phyloP scores from a whole-genome alignment of 495 filamentous ascomycete species.

The Aspergillus carlsbadensis region DNA sequence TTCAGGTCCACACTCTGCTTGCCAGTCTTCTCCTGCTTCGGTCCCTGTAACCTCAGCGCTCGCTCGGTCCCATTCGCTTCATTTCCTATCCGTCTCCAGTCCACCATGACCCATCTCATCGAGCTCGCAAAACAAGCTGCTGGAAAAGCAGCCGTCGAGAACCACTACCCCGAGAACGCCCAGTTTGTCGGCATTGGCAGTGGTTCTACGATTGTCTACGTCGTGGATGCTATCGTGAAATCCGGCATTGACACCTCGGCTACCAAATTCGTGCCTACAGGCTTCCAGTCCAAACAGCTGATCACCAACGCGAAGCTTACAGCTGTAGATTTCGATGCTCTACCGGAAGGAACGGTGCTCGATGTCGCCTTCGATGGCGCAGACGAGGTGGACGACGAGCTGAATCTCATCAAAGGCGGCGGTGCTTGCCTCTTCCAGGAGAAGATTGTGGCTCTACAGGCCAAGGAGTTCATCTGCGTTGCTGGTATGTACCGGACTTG shows the following conservation, averaged over 20 bases:
- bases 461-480: constrained; percentile 89
- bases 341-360: constrained; percentile 59
- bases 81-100: constrained; percentile 20
- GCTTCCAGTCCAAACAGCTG: constrained; percentile 81
- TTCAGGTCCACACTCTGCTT: constrained; percentile 13
- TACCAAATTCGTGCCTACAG: constrained; percentile 87
- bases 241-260: constrained; percentile 56
- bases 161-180: constrained; percentile 73
- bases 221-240: constrained; percentile 88
- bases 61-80: constrained; percentile 13
- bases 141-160: constrained; percentile 77
- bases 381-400: constrained; percentile 91
- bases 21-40: constrained; percentile 11
- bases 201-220: constrained; percentile 91
- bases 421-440: constrained; percentile 97
- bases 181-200: constrained; percentile 88
- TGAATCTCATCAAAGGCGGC: constrained; percentile 97
- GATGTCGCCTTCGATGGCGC: constrained; percentile 94
- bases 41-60: constrained; percentile 15
- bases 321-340: constrained; percentile 70
- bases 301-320: constrained; percentile 74
- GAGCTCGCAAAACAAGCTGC: constrained; percentile 85
- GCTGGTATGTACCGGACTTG: constrained; percentile 58
- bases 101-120: constrained; percentile 47
- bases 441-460: constrained; percentile 85